Conservation (phyloP, 352 stramenopile genomes). For the Pythium chondricola region DNA sequence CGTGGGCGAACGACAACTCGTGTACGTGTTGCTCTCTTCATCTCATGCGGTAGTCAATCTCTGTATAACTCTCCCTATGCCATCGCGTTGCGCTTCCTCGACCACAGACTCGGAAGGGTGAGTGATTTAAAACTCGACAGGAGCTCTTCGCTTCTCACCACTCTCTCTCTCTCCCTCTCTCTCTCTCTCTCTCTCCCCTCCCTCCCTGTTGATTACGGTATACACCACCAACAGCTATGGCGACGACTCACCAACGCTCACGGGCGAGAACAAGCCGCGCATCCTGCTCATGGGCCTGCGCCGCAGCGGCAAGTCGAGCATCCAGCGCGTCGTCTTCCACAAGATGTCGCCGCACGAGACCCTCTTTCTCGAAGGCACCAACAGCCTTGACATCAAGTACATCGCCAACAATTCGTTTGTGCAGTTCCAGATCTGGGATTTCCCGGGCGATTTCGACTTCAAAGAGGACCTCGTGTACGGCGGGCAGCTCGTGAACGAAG, state of each 20-base stretch:
- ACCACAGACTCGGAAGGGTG: constrained; percentile 37
- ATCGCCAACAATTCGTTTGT: constrained; percentile 98
- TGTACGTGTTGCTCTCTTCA: constrained; percentile 36
- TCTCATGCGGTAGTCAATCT: neutral
- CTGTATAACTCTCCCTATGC: neutral
- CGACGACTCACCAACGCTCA: constrained; percentile 63
- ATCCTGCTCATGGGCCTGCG: constrained; percentile 97
- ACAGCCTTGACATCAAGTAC: constrained; percentile 91
- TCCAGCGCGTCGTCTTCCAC: constrained; percentile 97
- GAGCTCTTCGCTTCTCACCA: no score
- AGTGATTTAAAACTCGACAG: no score
- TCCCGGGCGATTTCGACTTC: constrained; percentile 94
- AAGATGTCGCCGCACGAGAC: constrained; percentile 99
- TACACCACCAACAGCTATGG: constrained; percentile 40
- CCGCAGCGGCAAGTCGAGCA: constrained; percentile 84
- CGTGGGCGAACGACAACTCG: constrained; percentile 59
- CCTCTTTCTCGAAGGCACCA: constrained; percentile 91
- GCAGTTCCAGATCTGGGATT: constrained; percentile 99
- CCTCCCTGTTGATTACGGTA: no score
- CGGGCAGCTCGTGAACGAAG: constrained; percentile 84
- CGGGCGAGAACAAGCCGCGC: constrained; percentile 87
- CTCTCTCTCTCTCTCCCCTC: no score
- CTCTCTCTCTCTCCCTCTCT: no score
- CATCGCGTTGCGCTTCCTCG: no score
- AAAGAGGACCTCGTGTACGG: constrained; percentile 88